A percentile compares a stretch with the other conserved stretches of the same genome.
These are phyloP conservation scores for Scutellaria baicalensis DNA, from an alignment of 257 asterid genomes.

Conservation along the genomic window DNA sequence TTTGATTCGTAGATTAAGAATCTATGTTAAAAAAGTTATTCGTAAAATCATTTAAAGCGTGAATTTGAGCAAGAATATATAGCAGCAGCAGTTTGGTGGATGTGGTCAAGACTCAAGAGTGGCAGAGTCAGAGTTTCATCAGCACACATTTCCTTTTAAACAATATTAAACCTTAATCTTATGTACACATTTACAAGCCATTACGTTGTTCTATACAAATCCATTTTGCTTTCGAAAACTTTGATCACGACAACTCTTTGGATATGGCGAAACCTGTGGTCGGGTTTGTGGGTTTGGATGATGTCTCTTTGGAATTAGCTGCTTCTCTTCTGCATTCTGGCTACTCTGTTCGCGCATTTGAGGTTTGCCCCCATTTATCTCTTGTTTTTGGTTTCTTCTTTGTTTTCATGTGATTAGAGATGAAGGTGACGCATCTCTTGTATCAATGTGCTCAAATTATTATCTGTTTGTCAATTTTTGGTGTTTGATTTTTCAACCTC, in stretches of 20 bases:
- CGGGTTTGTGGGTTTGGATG: slow-evolving; percentile 83
- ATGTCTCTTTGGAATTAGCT: slow-evolving; percentile 64
- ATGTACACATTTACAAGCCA: no score
- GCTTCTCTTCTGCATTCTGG: slow-evolving; percentile 65
- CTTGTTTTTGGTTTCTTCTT: not conserved
- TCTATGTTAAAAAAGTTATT: no score
- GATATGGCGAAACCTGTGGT: slow-evolving; percentile 47
- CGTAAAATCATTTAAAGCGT: no score
- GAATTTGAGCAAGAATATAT: no score
- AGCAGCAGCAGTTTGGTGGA: no score
- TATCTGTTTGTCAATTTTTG: not conserved
- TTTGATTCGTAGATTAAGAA: no score
- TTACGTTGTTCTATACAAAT: not conserved
- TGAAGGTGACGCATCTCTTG: not conserved
- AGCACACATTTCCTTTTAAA: no score
- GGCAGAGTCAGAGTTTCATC: no score
- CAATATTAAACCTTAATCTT: no score
- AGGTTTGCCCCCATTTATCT: slow-evolving; percentile 39
- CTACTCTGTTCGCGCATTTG: slow-evolving; percentile 59
- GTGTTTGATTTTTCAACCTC: no score
- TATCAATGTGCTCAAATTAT: not conserved
- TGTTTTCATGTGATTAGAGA: not conserved
- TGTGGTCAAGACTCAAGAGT: no score
- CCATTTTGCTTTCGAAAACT: not conserved
- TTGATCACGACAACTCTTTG: not conserved